A percentile compares a stretch with the other conserved stretches of the same genome.
Evolutionary conservation across 2,329 filamentous ascomycete species (phyloP).

Genomic region (Nigrospora osmanthi): DNA sequence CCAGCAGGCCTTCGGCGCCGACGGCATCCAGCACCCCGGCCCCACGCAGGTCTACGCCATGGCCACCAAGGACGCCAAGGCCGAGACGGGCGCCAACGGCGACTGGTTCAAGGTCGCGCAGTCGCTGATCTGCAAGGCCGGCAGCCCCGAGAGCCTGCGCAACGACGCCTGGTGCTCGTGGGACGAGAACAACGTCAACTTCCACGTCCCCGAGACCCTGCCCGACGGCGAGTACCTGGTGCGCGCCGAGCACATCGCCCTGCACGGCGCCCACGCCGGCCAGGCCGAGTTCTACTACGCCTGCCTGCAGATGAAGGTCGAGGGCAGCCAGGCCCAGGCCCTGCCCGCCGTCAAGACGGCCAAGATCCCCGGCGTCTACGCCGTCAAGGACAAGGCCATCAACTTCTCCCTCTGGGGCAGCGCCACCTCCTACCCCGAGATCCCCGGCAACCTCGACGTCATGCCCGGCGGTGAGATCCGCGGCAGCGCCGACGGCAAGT

Average conservation of each 20-base stretch:
- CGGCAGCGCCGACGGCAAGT: constrained; percentile 4
- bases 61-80: constrained; percentile 4
- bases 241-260: constrained; percentile 17
- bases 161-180: constrained; percentile 3
- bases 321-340: constrained; percentile 3
- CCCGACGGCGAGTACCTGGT: constrained; percentile 18
- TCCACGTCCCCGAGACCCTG: constrained; percentile 12
- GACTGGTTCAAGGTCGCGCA: constrained; percentile 11
- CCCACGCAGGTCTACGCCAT: constrained; percentile 8
- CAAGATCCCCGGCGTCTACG: constrained; percentile 3
- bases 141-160: neutral
- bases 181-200: constrained; percentile 7
- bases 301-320: constrained; percentile 1
- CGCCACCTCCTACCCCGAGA: constrained; percentile 1
- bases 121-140: constrained; percentile 3
- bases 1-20: constrained; percentile 11
- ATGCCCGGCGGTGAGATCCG: constrained; percentile 3
- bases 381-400: constrained; percentile 1
- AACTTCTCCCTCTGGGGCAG: constrained; percentile 5
- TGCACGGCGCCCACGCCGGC: constrained; percentile 13
- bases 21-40: constrained; percentile 13
- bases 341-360: neutral
- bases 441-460: constrained; percentile 3
- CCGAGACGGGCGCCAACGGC: constrained; percentile 5
- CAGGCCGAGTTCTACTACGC: constrained; percentile 10